phyloP scores from a whole-genome alignment of 345 rosid species.

The Hibiscus syriacus region DNA sequence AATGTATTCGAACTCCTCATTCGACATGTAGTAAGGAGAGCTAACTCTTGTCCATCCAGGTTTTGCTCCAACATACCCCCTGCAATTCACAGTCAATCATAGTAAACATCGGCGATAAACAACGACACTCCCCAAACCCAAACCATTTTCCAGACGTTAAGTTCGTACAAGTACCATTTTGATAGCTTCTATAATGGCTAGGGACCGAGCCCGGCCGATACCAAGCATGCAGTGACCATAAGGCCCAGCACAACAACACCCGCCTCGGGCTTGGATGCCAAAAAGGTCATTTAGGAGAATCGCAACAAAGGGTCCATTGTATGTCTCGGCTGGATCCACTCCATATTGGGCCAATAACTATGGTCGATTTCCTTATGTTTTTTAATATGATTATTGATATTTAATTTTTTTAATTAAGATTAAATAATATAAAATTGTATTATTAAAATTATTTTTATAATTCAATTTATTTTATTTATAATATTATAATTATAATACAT shows the following conservation, averaged over 20 bases:
- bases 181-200: slow-evolving; percentile 31
- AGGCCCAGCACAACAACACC: slow-evolving; percentile 61
- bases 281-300: slow-evolving; percentile 50
- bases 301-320: slow-evolving; percentile 48
- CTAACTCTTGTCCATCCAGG: slow-evolving; percentile 67
- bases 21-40: slow-evolving; percentile 55
- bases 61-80: slow-evolving; percentile 40
- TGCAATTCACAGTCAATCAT: not conserved
- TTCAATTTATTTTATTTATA: too few relatives aligned
- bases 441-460: too few relatives aligned
- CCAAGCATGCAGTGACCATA: slow-evolving; percentile 49
- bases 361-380: too few relatives aligned
- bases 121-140: too few relatives aligned
- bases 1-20: slow-evolving; percentile 44
- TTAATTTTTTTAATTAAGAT: too few relatives aligned
- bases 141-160: too few relatives aligned
- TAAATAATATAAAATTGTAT: too few relatives aligned
- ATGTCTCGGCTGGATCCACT: too few relatives aligned
- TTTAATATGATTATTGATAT: too few relatives aligned
- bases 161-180: slow-evolving; percentile 19
- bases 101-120: too few relatives aligned
- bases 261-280: slow-evolving; percentile 57
- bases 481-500: too few relatives aligned
- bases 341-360: too few relatives aligned
- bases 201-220: slow-evolving; percentile 19